Evolutionary conservation across 192 early-diverging fungal species (phyloP).

Genomic region (Spizellomyces sp.): DNA sequence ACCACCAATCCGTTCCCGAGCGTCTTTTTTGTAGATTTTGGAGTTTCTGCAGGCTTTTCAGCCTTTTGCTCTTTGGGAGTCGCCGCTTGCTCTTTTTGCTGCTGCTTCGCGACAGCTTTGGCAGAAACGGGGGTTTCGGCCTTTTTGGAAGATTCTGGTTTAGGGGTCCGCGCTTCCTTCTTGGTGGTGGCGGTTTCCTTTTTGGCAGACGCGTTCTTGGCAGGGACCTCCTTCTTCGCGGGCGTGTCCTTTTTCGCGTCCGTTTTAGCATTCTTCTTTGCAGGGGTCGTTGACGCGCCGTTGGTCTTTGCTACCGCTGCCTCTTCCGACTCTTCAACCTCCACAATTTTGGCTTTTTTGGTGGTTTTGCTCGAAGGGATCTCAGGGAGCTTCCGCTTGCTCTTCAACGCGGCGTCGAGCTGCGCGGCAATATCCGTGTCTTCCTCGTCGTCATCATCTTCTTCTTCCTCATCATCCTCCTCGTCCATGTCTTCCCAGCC

Average conservation of each 20-base stretch:
- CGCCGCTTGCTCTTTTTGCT: slow-evolving; percentile 15
- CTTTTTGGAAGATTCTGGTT: slow-evolving; percentile 30
- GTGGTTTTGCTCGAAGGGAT: slow-evolving; percentile 11
- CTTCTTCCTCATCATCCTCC: slow-evolving; percentile 47
- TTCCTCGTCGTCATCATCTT: slow-evolving; percentile 48
- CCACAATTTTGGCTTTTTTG: slow-evolving; percentile 52
- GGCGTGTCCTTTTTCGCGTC: slow-evolving; percentile 38
- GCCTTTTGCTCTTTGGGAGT: not conserved
- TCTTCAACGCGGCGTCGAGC: slow-evolving; percentile 21
- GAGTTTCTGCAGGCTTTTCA: not conserved
- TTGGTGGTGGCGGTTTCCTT: slow-evolving; percentile 40
- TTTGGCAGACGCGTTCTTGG: slow-evolving; percentile 35
- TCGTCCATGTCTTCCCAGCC: slow-evolving; percentile 39
- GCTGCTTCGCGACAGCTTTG: slow-evolving; percentile 43
- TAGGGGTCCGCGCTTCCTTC: slow-evolving; percentile 49
- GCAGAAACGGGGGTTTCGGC: slow-evolving; percentile 24
- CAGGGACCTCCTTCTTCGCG: slow-evolving; percentile 41
- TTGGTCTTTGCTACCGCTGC: not conserved
- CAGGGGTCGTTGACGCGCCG: slow-evolving; percentile 11
- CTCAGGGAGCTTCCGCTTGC: slow-evolving; percentile 22
- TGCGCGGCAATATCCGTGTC: slow-evolving; percentile 33
- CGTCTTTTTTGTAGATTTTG: slow-evolving; percentile 42
- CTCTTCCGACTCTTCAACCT: slow-evolving; percentile 23
- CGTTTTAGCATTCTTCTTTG: slow-evolving; percentile 34
- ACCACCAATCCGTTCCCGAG: slow-evolving; percentile 78